A percentile compares a stretch with the other conserved stretches of the same genome.
phyloP scores from a whole-genome alignment of 768 basidiomycete species.

The Amanita polypyramis region DNA sequence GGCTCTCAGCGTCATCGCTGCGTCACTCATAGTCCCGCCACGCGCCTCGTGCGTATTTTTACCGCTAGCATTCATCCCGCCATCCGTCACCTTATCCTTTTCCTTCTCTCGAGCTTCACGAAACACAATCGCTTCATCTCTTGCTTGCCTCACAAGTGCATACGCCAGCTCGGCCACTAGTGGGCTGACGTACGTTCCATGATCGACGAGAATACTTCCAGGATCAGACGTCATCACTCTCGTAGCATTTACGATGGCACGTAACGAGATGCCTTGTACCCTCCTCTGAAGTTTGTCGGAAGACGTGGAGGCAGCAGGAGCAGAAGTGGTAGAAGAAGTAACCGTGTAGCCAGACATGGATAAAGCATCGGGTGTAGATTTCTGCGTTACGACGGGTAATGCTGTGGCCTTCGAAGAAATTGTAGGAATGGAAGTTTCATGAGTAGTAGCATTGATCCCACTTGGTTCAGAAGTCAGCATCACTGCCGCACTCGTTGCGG shows the following conservation, averaged over 20 bases:
- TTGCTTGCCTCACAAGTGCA: slow-evolving; percentile 54
- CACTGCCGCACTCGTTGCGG: neutral
- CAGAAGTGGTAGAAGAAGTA: slow-evolving; percentile 23
- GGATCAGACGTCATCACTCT: slow-evolving; percentile 82
- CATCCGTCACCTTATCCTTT: slow-evolving; percentile 17
- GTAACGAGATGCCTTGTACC: slow-evolving; percentile 55
- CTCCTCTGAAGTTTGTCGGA: slow-evolving; percentile 20
- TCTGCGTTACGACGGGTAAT: neutral
- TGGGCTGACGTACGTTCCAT: slow-evolving; percentile 50
- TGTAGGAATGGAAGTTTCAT: neutral
- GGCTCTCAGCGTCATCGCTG: slow-evolving; percentile 1
- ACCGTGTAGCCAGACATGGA: slow-evolving; percentile 18
- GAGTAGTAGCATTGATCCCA: neutral
- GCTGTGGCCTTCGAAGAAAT: neutral
- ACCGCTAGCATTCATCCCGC: neutral
- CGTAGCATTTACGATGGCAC: slow-evolving; percentile 74
- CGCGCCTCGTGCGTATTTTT: neutral
- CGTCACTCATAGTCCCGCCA: neutral
- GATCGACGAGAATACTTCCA: slow-evolving; percentile 61
- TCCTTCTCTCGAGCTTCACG: slow-evolving; percentile 40
- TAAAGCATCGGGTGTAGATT: neutral
- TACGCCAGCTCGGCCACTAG: slow-evolving; percentile 57
- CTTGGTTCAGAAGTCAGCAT: neutral
- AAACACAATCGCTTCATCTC: slow-evolving; percentile 49
- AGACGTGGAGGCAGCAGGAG: slow-evolving; percentile 30